Conservation (phyloP, 306 rosid genomes). For the Phaseolus lunatus region DNA sequence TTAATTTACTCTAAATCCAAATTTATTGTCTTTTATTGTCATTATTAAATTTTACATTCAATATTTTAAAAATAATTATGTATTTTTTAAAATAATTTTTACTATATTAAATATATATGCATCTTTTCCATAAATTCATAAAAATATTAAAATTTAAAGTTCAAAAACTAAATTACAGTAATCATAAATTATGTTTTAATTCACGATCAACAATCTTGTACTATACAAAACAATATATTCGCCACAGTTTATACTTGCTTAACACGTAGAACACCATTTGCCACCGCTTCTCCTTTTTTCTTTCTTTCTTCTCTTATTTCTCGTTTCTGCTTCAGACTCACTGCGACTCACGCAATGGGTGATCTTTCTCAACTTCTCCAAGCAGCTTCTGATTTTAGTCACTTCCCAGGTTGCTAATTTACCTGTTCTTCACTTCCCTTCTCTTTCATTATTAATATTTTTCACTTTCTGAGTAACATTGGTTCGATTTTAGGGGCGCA, state of each 20-base stretch:
- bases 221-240: too few relatives aligned
- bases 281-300: slow-evolving; percentile 4
- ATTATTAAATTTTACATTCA: too few relatives aligned
- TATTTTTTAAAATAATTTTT: too few relatives aligned
- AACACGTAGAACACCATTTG: slow-evolving; percentile 48
- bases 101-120: too few relatives aligned
- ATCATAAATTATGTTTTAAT: too few relatives aligned
- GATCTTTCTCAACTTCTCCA: slow-evolving; percentile 71
- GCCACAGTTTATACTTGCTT: background rate
- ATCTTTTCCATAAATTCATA: too few relatives aligned
- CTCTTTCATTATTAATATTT: background rate
- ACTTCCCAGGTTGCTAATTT: slow-evolving; percentile 62
- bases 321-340: background rate
- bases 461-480: background rate
- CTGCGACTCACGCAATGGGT: slow-evolving; percentile 44
- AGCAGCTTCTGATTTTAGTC: slow-evolving; percentile 74
- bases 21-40: too few relatives aligned
- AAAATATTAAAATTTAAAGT: too few relatives aligned
- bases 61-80: too few relatives aligned
- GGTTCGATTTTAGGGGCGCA: slow-evolving; percentile 65
- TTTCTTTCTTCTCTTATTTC: background rate
- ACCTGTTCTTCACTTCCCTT: background rate
- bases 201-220: too few relatives aligned
- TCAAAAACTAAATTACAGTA: too few relatives aligned
- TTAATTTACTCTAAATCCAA: too few relatives aligned